Conservation (phyloP, 2,329 filamentous ascomycete genomes). For the Diaporthe vexans region DNA sequence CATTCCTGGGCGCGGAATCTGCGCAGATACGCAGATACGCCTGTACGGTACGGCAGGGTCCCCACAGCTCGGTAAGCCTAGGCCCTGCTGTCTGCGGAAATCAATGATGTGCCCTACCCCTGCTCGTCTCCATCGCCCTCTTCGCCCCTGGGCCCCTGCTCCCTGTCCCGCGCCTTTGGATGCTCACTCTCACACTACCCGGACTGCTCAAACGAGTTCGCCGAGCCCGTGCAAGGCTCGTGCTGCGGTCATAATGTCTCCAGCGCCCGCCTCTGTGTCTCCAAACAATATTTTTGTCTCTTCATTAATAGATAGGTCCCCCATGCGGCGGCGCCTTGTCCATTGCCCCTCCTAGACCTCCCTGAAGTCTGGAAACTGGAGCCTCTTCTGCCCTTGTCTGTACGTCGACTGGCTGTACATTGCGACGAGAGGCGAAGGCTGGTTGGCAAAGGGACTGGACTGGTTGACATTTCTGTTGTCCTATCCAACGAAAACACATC, state of each 20-base stretch:
- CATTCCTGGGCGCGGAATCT: neutral
- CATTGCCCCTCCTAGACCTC: neutral
- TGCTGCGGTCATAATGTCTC: constrained; percentile 12
- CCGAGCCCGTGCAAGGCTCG: constrained; percentile 16
- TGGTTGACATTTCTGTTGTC: neutral
- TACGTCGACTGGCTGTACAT: constrained; percentile 12
- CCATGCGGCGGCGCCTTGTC: neutral
- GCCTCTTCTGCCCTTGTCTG: constrained; percentile 16
- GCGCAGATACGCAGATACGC: neutral
- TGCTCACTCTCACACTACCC: constrained; percentile 19
- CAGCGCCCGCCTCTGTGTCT: constrained; percentile 8
- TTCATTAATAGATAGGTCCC: constrained; percentile 27
- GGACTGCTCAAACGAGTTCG: constrained; percentile 8
- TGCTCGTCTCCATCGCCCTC: neutral
- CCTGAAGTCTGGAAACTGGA: neutral
- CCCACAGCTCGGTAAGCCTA: constrained; percentile 17
- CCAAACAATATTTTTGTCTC: neutral
- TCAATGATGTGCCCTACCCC: constrained; percentile 12
- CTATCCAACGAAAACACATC: neutral
- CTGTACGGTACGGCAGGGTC: neutral
- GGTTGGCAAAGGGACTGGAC: neutral
- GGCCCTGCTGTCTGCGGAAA: constrained; percentile 22
- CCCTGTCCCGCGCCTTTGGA: neutral
- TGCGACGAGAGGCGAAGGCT: constrained; percentile 18
- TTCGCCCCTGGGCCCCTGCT: neutral